Base-by-base conservation (phyloP, 495 filamentous ascomycete genomes). In the Neurospora africana region DNA sequence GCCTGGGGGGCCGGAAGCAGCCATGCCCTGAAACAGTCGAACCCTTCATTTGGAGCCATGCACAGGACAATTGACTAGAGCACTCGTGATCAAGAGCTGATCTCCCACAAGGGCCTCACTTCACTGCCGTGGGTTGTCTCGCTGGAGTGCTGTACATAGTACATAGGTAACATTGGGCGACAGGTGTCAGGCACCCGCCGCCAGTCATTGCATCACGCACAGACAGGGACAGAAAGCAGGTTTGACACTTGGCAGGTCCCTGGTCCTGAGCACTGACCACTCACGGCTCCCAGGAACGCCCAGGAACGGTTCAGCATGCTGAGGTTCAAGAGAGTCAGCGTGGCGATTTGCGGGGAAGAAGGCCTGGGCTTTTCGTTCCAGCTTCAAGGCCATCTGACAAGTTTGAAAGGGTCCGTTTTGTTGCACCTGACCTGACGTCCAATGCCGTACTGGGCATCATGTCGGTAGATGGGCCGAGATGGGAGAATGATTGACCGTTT, bases 301-400 rank as follows among this genome's bases (percentile, higher is more conserved):
- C 68, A 44, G 68, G 68, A 69, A 36, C 68, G 17, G 68, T 69
- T 69, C 68, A 69, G 68, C 19, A 27, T n/a, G 33, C 68, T 36
- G 68, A 36, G 35, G 37, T 39, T 33, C 53, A 0, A 38, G 33
- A 39, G 61, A 71, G 65, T 43, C 47, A 69, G 53, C 71, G 78
- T 79, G 77, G 77, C 76, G 71, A 78, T 76, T 76, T 77, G 79
- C 74, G 79, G 77, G 77, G 79, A 76, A 80, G 69, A 69, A 30
- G 70, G 72, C 72, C 74, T 69, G 69, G 73, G 72, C 68, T 74
- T 72, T 72, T 9, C 8, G 37, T 71, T 61, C 72, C 67, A 72
- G 70, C 69, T 68, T 70, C 38, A 19, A 38, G 38, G 15, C 38
- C 41, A 38, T 8, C 69, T 9, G 7, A 8, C 36, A 13, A 30